A percentile compares a stretch with the other conserved stretches of the same genome.
Evolutionary conservation across 2,329 filamentous ascomycete species (phyloP).

Genomic region (Rhynchosporium secalis): DNA sequence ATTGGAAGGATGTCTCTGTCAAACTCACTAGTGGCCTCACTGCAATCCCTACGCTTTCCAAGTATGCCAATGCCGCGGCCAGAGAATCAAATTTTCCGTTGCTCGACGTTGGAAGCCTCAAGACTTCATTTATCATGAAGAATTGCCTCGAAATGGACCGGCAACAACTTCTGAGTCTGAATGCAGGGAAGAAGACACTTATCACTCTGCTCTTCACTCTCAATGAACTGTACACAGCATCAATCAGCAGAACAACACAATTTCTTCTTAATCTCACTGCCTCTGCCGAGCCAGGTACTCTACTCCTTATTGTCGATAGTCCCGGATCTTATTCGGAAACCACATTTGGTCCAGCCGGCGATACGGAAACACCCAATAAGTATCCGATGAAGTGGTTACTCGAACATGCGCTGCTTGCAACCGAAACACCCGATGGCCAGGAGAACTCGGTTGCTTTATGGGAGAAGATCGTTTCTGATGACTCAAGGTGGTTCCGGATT

Average conservation of each 20-base stretch:
- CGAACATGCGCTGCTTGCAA: conserved; percentile 70
- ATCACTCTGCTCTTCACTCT: conserved; percentile 90
- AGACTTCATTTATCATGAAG: conserved; percentile 46
- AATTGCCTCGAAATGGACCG: conserved; percentile 50
- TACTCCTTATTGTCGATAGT: conserved; percentile 86
- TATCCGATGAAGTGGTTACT: conserved; percentile 96
- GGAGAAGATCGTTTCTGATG: conserved; percentile 73
- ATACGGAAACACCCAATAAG: conserved; percentile 48
- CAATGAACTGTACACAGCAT: conserved; percentile 87
- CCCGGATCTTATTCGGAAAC: conserved; percentile 91
- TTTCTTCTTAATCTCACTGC: conserved; percentile 72
- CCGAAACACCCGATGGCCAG: conserved; percentile 42
- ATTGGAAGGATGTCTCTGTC: conserved; percentile 67
- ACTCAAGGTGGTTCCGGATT: conserved; percentile 84
- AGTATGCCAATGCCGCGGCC: conserved; percentile 52
- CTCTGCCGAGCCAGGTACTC: conserved; percentile 55
- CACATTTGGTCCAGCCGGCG: conserved; percentile 54
- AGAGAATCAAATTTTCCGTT: conserved; percentile 49
- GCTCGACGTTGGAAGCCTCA: conserved; percentile 44
- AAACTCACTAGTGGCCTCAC: conserved; percentile 59
- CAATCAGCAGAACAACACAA: conserved; percentile 69
- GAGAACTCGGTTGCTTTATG: conserved; percentile 50
- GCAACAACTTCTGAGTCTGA: conserved; percentile 38
- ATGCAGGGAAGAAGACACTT: conserved; percentile 49
- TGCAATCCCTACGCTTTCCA: conserved; percentile 50